phyloP scores from a whole-genome alignment of 202 grass and related monocot species.

The Zoysia matrella region DNA sequence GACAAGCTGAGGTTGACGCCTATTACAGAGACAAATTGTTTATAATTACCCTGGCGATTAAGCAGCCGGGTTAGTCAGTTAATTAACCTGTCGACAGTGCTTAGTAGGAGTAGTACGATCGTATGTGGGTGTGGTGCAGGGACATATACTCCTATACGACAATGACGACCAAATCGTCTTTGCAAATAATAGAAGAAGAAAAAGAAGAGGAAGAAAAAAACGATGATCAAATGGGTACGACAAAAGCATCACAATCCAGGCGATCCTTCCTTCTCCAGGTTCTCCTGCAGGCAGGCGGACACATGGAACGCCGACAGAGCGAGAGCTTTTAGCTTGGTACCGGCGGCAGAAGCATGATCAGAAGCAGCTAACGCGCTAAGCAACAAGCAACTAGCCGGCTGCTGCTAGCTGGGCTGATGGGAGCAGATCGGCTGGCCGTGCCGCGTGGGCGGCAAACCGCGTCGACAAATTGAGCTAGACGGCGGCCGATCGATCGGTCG shows the following conservation, averaged over 20 bases:
- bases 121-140: too few species aligned
- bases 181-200: too few species aligned
- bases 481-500: neutral
- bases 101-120: too few species aligned
- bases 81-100: too few species aligned
- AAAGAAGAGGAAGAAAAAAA: too few species aligned
- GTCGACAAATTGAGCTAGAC: neutral
- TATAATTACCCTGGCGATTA: too few species aligned
- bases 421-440: neutral
- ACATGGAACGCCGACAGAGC: conserved; percentile 11
- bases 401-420: neutral
- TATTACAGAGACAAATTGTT: neutral
- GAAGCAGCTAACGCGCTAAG: neutral
- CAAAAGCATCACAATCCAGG: too few species aligned
- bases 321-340: neutral
- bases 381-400: neutral
- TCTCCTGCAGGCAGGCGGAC: neutral
- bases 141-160: too few species aligned
- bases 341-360: neutral
- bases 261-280: neutral
- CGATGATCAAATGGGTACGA: too few species aligned
- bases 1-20: conserved; percentile 23
- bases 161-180: too few species aligned
- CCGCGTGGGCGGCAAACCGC: neutral
- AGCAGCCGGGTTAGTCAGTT: too few species aligned